Base-by-base conservation (phyloP, 768 basidiomycete genomes). In the Russula foetens region DNA sequence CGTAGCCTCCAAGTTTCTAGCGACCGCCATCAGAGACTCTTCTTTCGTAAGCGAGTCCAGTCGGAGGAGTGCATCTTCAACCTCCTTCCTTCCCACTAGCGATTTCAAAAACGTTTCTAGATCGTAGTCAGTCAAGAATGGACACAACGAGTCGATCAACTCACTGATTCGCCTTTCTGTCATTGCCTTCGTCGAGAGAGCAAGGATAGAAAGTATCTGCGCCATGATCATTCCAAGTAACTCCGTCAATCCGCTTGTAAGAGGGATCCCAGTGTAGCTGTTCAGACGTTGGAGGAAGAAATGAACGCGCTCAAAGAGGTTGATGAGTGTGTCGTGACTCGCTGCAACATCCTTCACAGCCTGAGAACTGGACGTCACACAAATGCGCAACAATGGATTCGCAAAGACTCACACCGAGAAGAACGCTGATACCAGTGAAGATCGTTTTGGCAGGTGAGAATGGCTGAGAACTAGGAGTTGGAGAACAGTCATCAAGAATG, bases 11-110 rank as follows among this genome's bases (percentile, higher is more conserved):
- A 48, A 48, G 23, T 41, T 54, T 24, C 28, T 54, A 0, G 38
- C 46, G 24, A 41, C 38, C 7, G 19, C 17, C 38, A 54, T 43
- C 14, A 19, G 11, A 4, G 2, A 19, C 53, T 60, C 59, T 29
- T 48, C 53, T 23, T 39, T 26, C 15, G 52, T 60, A 23, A 60
- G 59, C 9, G 11, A 4, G n/a, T 60, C 59, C 38, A 60, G 17
- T 6, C 33, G 19, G 26, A 7, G 6, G 8, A 59, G 35, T n/a
- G 45, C 58, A 3, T 48, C 35, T 21, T 59, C 52, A 5, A 59
- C 6, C 2, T 48, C 17, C 0, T 8, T 29, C 19, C n/a, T 46
- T 39, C 51, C 58, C 21, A 39, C 1, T 0, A 59, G 45, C 12
- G 26, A 39, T 29, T 53, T 59, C 21, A 39, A 1, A 41, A 28